phyloP scores from a whole-genome alignment of 2,329 filamentous ascomycete species.

The Tolypocladium ophioglossoides region DNA sequence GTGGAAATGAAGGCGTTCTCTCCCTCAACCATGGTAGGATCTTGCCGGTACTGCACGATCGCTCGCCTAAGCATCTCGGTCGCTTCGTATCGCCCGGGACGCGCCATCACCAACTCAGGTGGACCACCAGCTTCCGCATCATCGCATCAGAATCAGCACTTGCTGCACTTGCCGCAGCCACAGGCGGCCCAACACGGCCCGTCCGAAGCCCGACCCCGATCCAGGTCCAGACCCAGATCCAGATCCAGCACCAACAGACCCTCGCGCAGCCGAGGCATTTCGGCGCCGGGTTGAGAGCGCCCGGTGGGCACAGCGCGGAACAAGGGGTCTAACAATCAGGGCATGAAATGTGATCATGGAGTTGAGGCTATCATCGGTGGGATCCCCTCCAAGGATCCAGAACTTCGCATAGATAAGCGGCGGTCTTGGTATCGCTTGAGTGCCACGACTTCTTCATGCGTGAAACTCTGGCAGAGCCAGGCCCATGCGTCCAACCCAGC shows the following conservation, averaged over 20 bases:
- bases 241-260: no score
- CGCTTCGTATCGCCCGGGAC: slow-evolving; percentile 75
- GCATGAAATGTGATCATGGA: not conserved
- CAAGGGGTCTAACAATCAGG: not conserved
- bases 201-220: no score
- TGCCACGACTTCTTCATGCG: not conserved
- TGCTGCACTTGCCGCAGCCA: no score
- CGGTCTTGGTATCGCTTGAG: not conserved
- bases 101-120: no score
- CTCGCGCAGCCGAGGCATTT: no score
- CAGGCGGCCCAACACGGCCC: no score
- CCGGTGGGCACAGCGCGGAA: not conserved
- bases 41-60: slow-evolving; percentile 41
- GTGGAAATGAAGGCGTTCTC: slow-evolving; percentile 56
- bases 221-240: no score
- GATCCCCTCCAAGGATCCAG: not conserved
- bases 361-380: not conserved
- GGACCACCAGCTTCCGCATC: no score
- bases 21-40: slow-evolving; percentile 47
- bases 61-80: slow-evolving; percentile 53
- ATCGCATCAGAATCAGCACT: no score
- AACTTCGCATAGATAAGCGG: not conserved
- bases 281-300: not conserved
- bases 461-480: not conserved
- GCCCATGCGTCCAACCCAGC: not conserved